Evolutionary conservation across 1,284 basidiomycete genomes (phyloP).

Genomic region (Cystobasidium pallidum): DNA sequence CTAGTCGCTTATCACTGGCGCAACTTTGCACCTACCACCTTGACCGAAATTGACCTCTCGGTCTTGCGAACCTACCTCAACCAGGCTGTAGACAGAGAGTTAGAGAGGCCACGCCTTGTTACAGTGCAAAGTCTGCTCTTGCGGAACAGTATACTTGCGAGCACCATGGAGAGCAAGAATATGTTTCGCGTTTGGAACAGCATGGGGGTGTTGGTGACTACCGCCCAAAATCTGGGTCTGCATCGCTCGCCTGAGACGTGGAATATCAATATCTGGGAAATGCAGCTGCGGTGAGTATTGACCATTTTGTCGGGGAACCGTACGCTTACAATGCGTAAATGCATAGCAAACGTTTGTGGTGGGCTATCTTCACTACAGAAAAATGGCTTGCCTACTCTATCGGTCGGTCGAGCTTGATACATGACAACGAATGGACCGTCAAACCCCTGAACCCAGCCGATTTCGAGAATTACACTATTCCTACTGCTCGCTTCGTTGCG

Average conservation of each 20-base stretch:
- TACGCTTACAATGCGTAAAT: no score
- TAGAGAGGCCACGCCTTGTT: constrained; percentile 11
- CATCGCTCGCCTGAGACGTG: constrained; percentile 23
- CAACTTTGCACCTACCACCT: constrained; percentile 9
- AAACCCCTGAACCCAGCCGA: constrained; percentile 4
- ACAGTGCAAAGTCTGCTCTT: constrained; percentile 29
- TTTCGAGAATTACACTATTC: constrained; percentile 4
- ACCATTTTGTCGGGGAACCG: not conserved
- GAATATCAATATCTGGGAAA: constrained; percentile 25
- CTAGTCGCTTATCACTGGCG: constrained; percentile 30
- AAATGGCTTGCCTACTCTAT: constrained; percentile 29
- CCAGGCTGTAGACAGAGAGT: constrained; percentile 1
- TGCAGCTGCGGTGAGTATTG: constrained; percentile 16
- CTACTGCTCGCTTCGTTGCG: not conserved
- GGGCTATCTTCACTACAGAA: constrained; percentile 28
- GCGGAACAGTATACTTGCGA: constrained; percentile 1
- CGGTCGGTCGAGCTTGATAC: constrained; percentile 33
- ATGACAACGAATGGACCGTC: constrained; percentile 31
- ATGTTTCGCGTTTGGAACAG: constrained; percentile 29
- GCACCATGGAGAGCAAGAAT: constrained; percentile 4
- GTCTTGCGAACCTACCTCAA: constrained; percentile 1
- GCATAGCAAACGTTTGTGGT: constrained; percentile 37
- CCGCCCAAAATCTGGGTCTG: constrained; percentile 36
- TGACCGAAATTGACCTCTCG: constrained; percentile 19
- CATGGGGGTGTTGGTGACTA: constrained; percentile 19